A percentile compares a stretch with the other conserved stretches of the same genome.
phyloP scores from a whole-genome alignment of 140 eudicot genomes.

The Oenanthe javanica region DNA sequence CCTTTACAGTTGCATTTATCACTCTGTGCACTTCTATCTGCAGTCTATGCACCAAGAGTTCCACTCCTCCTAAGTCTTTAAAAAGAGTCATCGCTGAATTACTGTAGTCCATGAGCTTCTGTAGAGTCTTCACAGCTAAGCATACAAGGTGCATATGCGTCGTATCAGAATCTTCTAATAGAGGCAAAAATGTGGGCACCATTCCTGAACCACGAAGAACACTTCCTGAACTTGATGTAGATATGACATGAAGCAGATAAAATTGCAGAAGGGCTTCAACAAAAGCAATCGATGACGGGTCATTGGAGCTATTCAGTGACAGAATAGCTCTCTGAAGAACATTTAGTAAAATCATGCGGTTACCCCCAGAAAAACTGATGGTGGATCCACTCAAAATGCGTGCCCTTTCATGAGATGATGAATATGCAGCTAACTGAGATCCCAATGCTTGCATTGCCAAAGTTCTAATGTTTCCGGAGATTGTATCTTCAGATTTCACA shows the following conservation, averaged over 20 bases:
- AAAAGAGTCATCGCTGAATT: constrained; percentile 95
- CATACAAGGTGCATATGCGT: constrained; percentile 86
- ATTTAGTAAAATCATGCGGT: constrained; percentile 82
- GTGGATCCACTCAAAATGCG: constrained; percentile 84
- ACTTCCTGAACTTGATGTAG: constrained; percentile 88
- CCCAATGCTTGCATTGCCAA: constrained; percentile 94
- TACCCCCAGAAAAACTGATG: constrained; percentile 90
- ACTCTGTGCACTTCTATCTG: constrained; percentile 85
- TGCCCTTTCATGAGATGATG: constrained; percentile 95
- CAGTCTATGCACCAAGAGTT: constrained; percentile 68
- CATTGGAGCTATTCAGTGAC: constrained; percentile 60
- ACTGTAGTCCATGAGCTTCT: constrained; percentile 98
- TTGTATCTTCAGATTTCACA: constrained; percentile 78
- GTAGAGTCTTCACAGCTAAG: constrained; percentile 83
- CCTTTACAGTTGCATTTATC: constrained; percentile 35
- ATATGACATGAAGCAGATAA: constrained; percentile 89
- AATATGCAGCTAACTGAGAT: constrained; percentile 89
- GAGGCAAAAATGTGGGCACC: constrained; percentile 97
- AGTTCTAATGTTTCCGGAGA: constrained; percentile 77
- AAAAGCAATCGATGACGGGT: constrained; percentile 73
- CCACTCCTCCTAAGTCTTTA: constrained; percentile 94
- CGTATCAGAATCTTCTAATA: constrained; percentile 75
- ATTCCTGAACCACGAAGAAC: constrained; percentile 90
- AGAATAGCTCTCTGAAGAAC: constrained; percentile 88
- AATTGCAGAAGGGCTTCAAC: constrained; percentile 95